Conservation (phyloP, 352 stramenopile species). For the Elongisporangium undulatum region DNA sequence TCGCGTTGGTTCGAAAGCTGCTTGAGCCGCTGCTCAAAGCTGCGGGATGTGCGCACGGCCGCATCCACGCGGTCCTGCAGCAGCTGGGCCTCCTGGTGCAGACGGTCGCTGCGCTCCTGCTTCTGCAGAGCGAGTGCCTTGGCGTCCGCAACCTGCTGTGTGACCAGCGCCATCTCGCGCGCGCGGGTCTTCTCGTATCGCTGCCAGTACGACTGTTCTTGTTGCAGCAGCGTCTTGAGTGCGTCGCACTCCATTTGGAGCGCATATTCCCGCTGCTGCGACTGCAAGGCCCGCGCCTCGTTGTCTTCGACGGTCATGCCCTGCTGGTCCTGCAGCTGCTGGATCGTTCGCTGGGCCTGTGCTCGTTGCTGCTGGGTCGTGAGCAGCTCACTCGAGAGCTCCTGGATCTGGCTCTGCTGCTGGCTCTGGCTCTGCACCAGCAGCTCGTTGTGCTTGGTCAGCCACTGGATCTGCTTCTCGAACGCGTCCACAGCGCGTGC, state of each 20-base stretch:
- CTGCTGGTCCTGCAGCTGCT: conserved; percentile 17
- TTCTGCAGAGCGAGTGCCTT: conserved; percentile 22
- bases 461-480: conserved; percentile 45
- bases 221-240: conserved; percentile 33
- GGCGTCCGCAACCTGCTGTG: conserved; percentile 21
- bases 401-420: conserved; percentile 11
- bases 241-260: conserved; percentile 23
- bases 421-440: conserved; percentile 13
- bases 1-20: conserved; percentile 39
- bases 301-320: conserved; percentile 11
- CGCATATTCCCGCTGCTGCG: conserved; percentile 18
- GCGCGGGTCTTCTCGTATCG: conserved; percentile 15
- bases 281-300: conserved; percentile 4
- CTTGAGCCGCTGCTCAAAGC: conserved; percentile 49
- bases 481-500: conserved; percentile 37
- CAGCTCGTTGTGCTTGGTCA: conserved; percentile 51
- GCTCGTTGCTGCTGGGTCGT: conserved; percentile 11
- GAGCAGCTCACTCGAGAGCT: neutral
- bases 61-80: conserved; percentile 47
- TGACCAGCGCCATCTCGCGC: conserved; percentile 26
- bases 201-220: conserved; percentile 49
- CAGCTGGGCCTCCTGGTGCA: conserved; percentile 34
- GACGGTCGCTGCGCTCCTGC: conserved; percentile 24
- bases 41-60: conserved; percentile 34
- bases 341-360: conserved; percentile 5